These are phyloP conservation scores for Cicer chorassanicum DNA, from an alignment of 306 rosid species.

Conservation along the genomic window DNA sequence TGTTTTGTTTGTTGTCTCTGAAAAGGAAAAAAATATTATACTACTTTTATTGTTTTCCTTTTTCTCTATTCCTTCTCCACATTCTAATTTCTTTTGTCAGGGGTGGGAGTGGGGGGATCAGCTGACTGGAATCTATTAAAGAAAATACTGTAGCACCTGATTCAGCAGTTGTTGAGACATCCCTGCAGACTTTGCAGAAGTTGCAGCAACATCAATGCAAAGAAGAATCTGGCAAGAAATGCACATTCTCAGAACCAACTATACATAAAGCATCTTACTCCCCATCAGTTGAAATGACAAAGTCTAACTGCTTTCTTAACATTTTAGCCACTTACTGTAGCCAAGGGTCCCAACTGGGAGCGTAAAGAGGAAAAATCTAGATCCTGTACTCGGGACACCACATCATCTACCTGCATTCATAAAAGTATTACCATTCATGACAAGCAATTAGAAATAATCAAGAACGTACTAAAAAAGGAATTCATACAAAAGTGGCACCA, in stretches of 20 bases:
- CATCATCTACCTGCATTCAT: conserved; percentile 81
- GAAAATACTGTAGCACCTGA: conserved; percentile 69
- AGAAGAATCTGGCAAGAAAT: conserved; percentile 87
- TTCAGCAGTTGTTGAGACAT: conserved; percentile 86
- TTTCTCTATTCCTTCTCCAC: conserved; percentile 9
- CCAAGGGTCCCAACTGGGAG: conserved; percentile 88
- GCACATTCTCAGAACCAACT: conserved; percentile 49
- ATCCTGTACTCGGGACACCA: conserved; percentile 82
- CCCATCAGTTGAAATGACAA: conserved; percentile 29
- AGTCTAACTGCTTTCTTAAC: conserved; percentile 30
- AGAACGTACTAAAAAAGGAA: conserved; percentile 10
- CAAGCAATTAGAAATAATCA: conserved; percentile 28
- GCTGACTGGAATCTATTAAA: conserved; percentile 23
- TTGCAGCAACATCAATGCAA: conserved; percentile 89
- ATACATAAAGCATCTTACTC: conserved; percentile 30
- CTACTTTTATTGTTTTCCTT: conserved; percentile 27
- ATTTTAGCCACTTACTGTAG: conserved; percentile 71
- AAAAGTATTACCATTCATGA: conserved; percentile 19
- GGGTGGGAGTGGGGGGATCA: not conserved
- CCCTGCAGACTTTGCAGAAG: conserved; percentile 84
- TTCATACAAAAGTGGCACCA: conserved; percentile 31
- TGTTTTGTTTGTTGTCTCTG: conserved; percentile 13
- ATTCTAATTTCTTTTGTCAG: conserved; percentile 11
- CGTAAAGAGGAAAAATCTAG: conserved; percentile 88
- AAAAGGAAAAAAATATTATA: conserved; percentile 22